These are phyloP conservation scores for Xenosphaeropsis pyriputrescens DNA, from an alignment of 2,329 filamentous ascomycete genomes.

Conservation along the genomic window DNA sequence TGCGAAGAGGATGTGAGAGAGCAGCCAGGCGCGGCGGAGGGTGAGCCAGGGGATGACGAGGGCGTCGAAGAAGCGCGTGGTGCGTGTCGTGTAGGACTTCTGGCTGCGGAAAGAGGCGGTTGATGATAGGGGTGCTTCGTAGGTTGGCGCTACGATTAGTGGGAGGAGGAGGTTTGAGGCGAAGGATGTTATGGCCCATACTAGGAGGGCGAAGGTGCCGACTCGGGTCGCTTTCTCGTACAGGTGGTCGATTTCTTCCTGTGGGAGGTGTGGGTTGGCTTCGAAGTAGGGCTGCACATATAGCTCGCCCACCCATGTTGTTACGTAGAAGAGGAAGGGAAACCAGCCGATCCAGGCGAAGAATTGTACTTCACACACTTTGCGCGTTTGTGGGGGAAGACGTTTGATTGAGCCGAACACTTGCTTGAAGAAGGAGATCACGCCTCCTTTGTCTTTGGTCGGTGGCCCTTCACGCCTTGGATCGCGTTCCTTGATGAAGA, in stretches of 20 bases:
- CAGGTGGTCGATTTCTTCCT: slow-evolving; percentile 59
- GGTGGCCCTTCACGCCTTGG: slow-evolving; percentile 57
- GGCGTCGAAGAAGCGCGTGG: slow-evolving; percentile 31
- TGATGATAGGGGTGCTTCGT: slow-evolving; percentile 27
- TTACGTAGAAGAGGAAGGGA: slow-evolving; percentile 88
- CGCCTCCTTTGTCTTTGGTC: slow-evolving; percentile 41
- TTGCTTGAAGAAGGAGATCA: slow-evolving; percentile 66
- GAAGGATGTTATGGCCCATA: slow-evolving; percentile 80
- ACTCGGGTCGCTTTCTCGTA: slow-evolving; percentile 79
- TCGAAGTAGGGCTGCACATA: slow-evolving; percentile 75
- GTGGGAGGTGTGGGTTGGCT: slow-evolving; percentile 62
- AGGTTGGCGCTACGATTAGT: slow-evolving; percentile 73
- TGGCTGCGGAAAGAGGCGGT: slow-evolving; percentile 12
- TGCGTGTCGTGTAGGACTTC: slow-evolving; percentile 13
- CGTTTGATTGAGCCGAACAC: slow-evolving; percentile 64
- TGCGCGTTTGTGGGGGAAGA: slow-evolving; percentile 68
- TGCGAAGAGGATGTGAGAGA: slow-evolving; percentile 74
- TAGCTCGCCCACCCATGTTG: slow-evolving; percentile 84
- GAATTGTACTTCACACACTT: slow-evolving; percentile 70
- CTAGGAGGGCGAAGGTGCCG: slow-evolving; percentile 76
- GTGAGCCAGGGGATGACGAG: slow-evolving; percentile 73
- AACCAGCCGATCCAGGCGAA: slow-evolving; percentile 95
- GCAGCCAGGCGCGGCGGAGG: slow-evolving; percentile 74
- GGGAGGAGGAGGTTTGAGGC: slow-evolving; percentile 70
- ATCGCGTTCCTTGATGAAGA: slow-evolving; percentile 63